Conservation (phyloP, 306 rosid species). For the Cicer judaicum region DNA sequence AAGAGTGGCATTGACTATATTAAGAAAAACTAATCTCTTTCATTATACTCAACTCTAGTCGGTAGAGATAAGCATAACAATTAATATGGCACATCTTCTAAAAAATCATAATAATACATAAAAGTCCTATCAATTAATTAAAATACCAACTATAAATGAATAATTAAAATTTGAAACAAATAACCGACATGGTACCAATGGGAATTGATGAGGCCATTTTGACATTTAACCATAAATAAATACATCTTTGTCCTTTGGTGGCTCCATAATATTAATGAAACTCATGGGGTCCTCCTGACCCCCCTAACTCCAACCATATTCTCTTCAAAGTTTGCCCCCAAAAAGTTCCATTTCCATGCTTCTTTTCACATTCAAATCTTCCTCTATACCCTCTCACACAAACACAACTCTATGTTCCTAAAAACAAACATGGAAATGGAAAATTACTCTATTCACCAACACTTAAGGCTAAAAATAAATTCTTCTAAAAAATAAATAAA, state of each 20-base stretch:
- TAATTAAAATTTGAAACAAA: conserved; percentile 17
- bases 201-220: conserved; percentile 39
- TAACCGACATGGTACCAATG: conserved; percentile 29
- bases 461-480: background rate
- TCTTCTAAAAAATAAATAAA: background rate
- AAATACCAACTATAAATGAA: conserved; percentile 46
- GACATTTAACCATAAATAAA: conserved; percentile 39
- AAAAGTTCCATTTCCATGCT: conserved; percentile 73
- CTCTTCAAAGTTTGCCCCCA: conserved; percentile 38
- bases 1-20: no score
- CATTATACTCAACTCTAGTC: no score
- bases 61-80: background rate
- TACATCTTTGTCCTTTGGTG: conserved; percentile 44
- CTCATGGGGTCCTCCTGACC: conserved; percentile 80
- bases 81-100: background rate
- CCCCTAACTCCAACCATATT: conserved; percentile 44
- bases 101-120: background rate
- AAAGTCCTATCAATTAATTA: conserved; percentile 32
- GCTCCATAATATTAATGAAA: conserved; percentile 62
- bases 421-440: conserved; percentile 80
- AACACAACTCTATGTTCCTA: conserved; percentile 32
- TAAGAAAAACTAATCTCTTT: no score
- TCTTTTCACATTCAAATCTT: conserved; percentile 63
- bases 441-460: background rate
- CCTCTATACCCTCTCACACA: conserved; percentile 35